These are phyloP conservation scores for Colletotrichum eleusines DNA, from an alignment of 2,329 filamentous ascomycete genomes.

Conservation along the genomic window DNA sequence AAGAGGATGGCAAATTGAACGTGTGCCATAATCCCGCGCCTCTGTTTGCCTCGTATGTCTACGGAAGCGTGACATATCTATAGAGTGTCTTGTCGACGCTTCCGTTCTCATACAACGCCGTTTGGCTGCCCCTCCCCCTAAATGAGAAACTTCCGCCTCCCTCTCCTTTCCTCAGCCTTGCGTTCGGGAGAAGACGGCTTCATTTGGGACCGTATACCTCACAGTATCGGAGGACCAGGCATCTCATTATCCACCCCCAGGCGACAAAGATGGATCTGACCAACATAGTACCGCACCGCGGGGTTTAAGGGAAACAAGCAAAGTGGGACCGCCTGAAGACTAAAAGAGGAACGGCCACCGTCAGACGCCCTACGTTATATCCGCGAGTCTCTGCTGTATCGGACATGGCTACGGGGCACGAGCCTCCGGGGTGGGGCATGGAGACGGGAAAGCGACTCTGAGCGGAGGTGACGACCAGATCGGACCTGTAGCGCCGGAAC, in stretches of 20 bases:
- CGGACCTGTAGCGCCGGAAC: slow-evolving; percentile 1
- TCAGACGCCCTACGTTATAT: not conserved
- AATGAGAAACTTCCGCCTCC: not conserved
- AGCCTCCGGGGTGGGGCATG: not conserved
- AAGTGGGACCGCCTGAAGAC: not conserved
- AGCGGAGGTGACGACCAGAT: slow-evolving; percentile 3
- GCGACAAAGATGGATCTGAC: too few species aligned
- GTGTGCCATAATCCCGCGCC: not conserved
- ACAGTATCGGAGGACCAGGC: not conserved
- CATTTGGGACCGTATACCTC: not conserved
- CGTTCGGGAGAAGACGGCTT: not conserved
- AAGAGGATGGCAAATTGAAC: not conserved
- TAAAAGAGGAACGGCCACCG: not conserved
- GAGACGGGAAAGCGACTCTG: slow-evolving; percentile 36
- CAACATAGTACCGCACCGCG: not conserved
- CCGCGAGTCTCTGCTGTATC: not conserved
- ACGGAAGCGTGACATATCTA: not conserved
- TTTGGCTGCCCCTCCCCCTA: not conserved
- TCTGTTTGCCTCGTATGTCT: not conserved
- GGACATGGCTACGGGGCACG: not conserved
- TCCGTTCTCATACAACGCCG: not conserved
- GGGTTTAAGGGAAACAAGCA: not conserved
- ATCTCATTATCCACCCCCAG: too few species aligned
- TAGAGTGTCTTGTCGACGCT: not conserved
- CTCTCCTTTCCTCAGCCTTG: not conserved